A percentile compares a stretch with the other conserved stretches of the same genome.
These are phyloP conservation scores for Crucibulum laeve DNA, from an alignment of 768 basidiomycete genomes.

Conservation along the genomic window DNA sequence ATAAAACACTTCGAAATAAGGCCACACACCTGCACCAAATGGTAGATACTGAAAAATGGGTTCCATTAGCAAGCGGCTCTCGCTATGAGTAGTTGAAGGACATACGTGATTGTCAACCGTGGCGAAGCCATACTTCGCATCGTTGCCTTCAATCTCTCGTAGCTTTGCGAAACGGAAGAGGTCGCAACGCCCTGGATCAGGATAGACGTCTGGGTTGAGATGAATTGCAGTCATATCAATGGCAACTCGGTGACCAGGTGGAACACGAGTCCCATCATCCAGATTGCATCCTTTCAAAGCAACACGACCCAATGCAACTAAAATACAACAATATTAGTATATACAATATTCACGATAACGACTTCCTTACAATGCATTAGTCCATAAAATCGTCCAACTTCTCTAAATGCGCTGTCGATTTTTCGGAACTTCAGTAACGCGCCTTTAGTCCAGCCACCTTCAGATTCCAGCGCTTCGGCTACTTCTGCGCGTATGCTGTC, in stretches of 20 bases:
- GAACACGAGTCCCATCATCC: conserved; percentile 24
- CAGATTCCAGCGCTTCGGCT: conserved; percentile 23
- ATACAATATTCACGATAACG: neutral
- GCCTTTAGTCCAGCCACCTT: conserved; percentile 31
- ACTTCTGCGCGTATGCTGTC: conserved; percentile 28
- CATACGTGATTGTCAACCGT: conserved; percentile 29
- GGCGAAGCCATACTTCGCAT: conserved; percentile 28
- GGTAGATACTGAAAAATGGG: conserved; percentile 25
- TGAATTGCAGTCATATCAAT: conserved; percentile 30
- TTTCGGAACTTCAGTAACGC: conserved; percentile 27
- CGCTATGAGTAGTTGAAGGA: conserved; percentile 1
- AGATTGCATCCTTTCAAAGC: conserved; percentile 22
- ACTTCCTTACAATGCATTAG: conserved; percentile 24
- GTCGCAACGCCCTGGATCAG: conserved; percentile 28
- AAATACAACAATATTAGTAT: neutral
- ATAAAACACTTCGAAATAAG: neutral
- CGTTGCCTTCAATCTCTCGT: conserved; percentile 19
- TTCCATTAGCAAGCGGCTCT: conserved; percentile 3
- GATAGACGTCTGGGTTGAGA: conserved; percentile 28
- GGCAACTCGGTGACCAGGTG: conserved; percentile 25
- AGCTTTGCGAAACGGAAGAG: conserved; percentile 32
- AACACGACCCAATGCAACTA: conserved; percentile 26
- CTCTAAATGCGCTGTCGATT: conserved; percentile 30
- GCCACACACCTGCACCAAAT: conserved; percentile 29
- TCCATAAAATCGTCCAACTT: conserved; percentile 29